Base-by-base conservation (phyloP, 2,329 filamentous ascomycete species). In the Aureobasidium lini region DNA sequence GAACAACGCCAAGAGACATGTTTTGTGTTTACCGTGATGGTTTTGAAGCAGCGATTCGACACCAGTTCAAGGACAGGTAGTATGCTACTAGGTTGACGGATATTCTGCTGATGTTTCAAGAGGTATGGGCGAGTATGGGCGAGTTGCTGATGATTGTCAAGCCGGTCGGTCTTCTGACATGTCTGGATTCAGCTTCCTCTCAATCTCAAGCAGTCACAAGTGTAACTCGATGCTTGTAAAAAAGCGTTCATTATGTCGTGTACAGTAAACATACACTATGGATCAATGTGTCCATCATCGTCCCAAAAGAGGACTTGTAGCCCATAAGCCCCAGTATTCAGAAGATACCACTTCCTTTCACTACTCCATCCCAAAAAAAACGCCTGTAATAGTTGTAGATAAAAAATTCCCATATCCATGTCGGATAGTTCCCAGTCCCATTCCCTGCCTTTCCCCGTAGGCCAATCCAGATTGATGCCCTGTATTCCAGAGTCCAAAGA, bases 341-440 rank as follows among this genome's bases (percentile, higher is more conserved):
- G 50, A 54, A 54, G 50, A 54, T 42, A 43, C 37, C 50, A 54
- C 50, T 54, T 46, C 52, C 52, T 36, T 36, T 36, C 52, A 4
- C 28, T 42, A 9, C 6, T 6, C 39, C 40, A n/a, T 16, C 31
- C 5, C 23, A 23, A 23, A 23, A 23, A 23, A 28, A 56, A 56
- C 52, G 29, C 52, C 52, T 56, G 32, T 56, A 46, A 37, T 28
- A 56, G 10, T 54, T 34, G 28, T 11, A 36, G 47, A n/a, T 36
- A 56, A 15, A 56, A 32, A 10, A 40, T 16, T 10, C 32, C 16
- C 7, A 32, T 46, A 43, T 15, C 16, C 29, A 13, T 23, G 23
- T 46, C 52, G 31, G n/a, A 36, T 34, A 28, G 23, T 44, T 28
- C 43, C 56, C 15, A 28, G 9, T 57, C 9, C 42, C 42, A 16